Percentiles rank a stretch among this genome's conserved stretches.
phyloP scores from a whole-genome alignment of 192 early-diverging fungal genomes.

The Entrophospora sp. region DNA sequence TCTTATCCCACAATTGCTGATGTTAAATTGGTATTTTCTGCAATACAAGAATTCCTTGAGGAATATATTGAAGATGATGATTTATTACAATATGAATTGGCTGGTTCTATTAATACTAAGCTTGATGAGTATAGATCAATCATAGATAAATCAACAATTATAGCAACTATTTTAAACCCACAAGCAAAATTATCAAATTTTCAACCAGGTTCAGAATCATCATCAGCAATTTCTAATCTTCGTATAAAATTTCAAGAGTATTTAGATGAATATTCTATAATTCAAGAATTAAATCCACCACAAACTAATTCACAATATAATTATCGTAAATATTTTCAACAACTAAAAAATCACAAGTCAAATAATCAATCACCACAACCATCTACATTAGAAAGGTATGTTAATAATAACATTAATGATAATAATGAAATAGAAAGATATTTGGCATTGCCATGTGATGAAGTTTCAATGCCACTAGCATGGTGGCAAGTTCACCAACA shows the following conservation, averaged over 20 bases:
- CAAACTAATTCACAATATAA: not conserved
- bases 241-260: not conserved
- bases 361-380: not conserved
- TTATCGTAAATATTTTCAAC: not conserved
- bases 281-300: not conserved
- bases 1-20: not conserved
- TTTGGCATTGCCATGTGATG: not conserved
- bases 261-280: not conserved
- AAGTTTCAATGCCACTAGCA: not conserved
- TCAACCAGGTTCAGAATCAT: not conserved
- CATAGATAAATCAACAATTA: not conserved
- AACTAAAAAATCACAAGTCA: not conserved
- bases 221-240: not conserved
- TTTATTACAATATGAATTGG: not conserved
- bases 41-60: not conserved
- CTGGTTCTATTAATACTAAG: not conserved
- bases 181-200: not conserved
- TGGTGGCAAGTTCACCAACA: not conserved
- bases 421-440: not conserved
- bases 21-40: not conserved
- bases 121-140: not conserved
- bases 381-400: not conserved
- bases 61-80: not conserved
- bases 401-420: no score
- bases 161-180: not conserved